These are phyloP conservation scores for Stephanodiscus minutulus DNA, from an alignment of 108 stramenopile genomes.

Conservation along the genomic window DNA sequence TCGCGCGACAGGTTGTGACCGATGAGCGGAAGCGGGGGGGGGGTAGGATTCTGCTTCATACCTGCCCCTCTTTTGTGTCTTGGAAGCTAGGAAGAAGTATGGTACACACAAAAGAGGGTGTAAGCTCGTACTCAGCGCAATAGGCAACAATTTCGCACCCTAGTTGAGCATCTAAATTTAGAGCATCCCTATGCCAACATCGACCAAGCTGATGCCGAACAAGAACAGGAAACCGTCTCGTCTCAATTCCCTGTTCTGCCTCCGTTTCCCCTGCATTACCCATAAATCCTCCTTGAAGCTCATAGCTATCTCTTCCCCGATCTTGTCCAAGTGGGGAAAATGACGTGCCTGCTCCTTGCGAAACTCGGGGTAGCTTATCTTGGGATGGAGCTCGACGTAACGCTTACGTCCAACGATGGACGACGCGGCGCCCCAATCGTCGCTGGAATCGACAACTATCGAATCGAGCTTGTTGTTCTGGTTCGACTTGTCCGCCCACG, in stretches of 20 bases:
- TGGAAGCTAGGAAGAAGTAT: no score
- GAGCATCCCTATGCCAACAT: conserved; percentile 54
- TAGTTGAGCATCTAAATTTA: neutral
- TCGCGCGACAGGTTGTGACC: no score
- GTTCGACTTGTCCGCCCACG: conserved; percentile 89
- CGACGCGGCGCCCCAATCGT: conserved; percentile 55
- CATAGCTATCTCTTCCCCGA: conserved; percentile 71
- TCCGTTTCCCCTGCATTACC: conserved; percentile 77
- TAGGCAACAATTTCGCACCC: neutral
- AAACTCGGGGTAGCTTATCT: conserved; percentile 83
- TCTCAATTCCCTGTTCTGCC: conserved; percentile 69
- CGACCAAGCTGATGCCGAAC: conserved; percentile 68
- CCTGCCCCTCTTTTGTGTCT: no score
- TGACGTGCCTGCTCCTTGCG: conserved; percentile 73
- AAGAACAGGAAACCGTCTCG: conserved; percentile 75
- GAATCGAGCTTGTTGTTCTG: conserved; percentile 80
- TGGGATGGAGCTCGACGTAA: conserved; percentile 86
- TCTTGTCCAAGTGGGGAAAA: conserved; percentile 79
- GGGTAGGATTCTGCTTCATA: no score
- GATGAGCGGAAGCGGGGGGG: no score
- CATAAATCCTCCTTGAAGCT: conserved; percentile 85
- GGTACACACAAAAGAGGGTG: no score
- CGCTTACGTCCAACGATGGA: conserved; percentile 70
- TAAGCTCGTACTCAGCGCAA: neutral
- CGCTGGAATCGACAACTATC: conserved; percentile 69